Percentiles rank a stretch among this genome's conserved stretches.
These are phyloP conservation scores for Gonium pectorale DNA, from an alignment of 139 green algal genomes.

Conservation along the genomic window DNA sequence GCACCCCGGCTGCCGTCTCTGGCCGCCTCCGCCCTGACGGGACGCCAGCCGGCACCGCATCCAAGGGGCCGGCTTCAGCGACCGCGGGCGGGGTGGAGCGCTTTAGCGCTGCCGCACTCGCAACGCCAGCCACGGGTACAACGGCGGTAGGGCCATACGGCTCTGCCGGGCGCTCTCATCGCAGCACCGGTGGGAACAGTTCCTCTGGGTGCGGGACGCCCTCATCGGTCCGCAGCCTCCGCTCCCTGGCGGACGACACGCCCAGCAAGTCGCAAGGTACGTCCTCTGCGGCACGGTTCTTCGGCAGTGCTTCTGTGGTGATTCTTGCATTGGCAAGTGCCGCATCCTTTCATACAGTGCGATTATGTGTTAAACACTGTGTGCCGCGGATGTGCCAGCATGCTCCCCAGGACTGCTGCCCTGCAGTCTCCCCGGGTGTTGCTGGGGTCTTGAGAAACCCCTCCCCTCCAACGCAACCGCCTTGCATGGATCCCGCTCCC, in stretches of 20 bases:
- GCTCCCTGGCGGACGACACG: conserved; percentile 1
- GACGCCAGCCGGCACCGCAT: conserved; percentile 1
- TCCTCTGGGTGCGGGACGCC: background rate
- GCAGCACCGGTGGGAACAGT: background rate
- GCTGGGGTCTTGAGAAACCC: too few species aligned
- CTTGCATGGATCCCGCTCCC: background rate
- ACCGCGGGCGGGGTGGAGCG: background rate
- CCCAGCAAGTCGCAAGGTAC: background rate
- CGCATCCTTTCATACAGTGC: too few species aligned
- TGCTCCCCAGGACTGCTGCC: too few species aligned
- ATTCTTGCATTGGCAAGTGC: too few species aligned
- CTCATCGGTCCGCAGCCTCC: background rate
- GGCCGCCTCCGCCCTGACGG: background rate
- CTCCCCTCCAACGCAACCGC: too few species aligned
- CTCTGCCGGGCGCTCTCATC: background rate
- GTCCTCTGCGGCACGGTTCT: too few species aligned
- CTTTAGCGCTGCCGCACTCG: background rate
- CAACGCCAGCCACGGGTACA: background rate
- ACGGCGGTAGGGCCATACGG: background rate
- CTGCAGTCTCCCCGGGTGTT: too few species aligned
- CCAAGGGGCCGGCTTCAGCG: conserved; percentile 12
- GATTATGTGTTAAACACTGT: too few species aligned
- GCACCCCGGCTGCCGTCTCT: background rate
- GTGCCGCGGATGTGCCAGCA: too few species aligned
- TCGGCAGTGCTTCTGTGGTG: too few species aligned